Base-by-base conservation (phyloP, 331 rosid genomes). In the Spiraea crenata region DNA sequence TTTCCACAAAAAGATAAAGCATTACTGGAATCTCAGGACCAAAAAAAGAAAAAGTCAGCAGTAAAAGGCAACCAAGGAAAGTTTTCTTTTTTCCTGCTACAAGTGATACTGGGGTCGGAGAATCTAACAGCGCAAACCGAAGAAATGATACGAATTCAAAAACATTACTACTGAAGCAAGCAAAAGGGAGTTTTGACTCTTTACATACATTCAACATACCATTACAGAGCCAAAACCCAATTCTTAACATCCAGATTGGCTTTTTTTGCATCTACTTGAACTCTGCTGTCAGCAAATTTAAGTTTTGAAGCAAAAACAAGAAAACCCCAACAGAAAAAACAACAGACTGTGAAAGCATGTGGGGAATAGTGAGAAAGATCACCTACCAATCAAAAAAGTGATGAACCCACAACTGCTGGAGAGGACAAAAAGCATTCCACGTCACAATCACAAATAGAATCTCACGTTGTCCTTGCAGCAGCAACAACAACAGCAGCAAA, bases 151-250 rank as follows among this genome's bases (percentile, higher is more conserved):
- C 31, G n/a, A 50, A 46, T 39, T 40, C 72, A 68, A 39, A 68
- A 51, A 57, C 4, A 57, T 25, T 3, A 31, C n/a, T 5, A 31
- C n/a, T 31, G 16, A 17, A 16, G 48, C 66, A n/a, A 6, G 17
- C 50, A 35, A 37, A 37, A 7, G 34, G 57, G 34, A 64, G 44
- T 13, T 25, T 45, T 47, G 14, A 35, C 38, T 25, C 35, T 45
- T 47, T 14, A 35, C 38, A 61, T 1, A 61, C 34, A 4, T 11
- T 0, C 16, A 2, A 46, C 55, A 39, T 20, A 78, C 82, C 82
- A 78, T 66, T 2, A 1, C 70, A 67, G 25, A 72, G 9, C 17
- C 31, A 49, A 65, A 57, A 67, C 17, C 70, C 61, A 67, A 47
- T 39, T 46, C 44, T 39, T 17, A 55, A 34, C 65, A 45, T 4